Evolutionary conservation across 1,284 basidiomycete genomes (phyloP).

Genomic region (Marasmius sp.): DNA sequence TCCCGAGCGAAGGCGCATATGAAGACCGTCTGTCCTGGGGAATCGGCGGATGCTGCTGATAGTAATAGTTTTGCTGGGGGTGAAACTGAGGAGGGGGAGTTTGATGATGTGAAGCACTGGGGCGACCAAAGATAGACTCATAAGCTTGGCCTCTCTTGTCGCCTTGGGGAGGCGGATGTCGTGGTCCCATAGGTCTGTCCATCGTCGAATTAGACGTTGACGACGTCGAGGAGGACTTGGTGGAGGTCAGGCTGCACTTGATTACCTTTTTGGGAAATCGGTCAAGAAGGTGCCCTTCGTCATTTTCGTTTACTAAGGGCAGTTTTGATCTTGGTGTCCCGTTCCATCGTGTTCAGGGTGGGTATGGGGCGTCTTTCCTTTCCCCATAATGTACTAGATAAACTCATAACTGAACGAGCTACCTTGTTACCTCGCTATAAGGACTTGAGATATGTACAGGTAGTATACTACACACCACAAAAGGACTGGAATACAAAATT

Average conservation of each 20-base stretch:
- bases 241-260: neutral
- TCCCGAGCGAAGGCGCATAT: constrained; percentile 21
- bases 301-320: neutral
- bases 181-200: constrained; percentile 68
- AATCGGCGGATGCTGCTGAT: constrained; percentile 24
- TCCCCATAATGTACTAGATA: too few relatives aligned
- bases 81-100: constrained; percentile 22
- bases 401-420: too few relatives aligned
- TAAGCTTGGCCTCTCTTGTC: constrained; percentile 78
- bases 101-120: constrained; percentile 58
- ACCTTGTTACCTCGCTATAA: too few relatives aligned
- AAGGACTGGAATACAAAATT: too few relatives aligned
- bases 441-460: too few relatives aligned
- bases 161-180: constrained; percentile 44
- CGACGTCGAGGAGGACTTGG: neutral
- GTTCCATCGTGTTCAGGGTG: too few relatives aligned
- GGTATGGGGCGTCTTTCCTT: too few relatives aligned
- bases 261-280: neutral
- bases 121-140: constrained; percentile 81
- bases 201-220: constrained; percentile 1
- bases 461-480: too few relatives aligned
- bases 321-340: too few relatives aligned
- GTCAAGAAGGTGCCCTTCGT: neutral
- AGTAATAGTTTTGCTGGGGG: constrained; percentile 23
- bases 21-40: constrained; percentile 29